Evolutionary conservation across 2,329 filamentous ascomycete genomes (phyloP), one percentile per base, ranked within the genome.

Genomic region (Pseudogymnoascus sp.): DNA sequence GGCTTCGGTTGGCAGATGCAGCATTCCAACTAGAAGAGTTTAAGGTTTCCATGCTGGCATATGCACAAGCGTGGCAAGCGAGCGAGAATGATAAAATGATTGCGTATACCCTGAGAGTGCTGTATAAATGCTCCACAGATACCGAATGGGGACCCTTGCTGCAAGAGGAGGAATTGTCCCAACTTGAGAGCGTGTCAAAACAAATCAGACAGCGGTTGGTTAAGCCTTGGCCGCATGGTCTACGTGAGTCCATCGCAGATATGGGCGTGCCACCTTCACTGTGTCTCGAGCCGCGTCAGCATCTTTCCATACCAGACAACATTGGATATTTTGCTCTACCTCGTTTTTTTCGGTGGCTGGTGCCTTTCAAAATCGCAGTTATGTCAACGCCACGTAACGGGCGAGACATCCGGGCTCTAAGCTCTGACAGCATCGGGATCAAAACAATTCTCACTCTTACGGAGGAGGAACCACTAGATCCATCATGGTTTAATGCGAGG

Each of bases 401-500:
- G 23, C 35, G 33, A 2, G 66, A 67, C 15, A 63, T 67, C 3
- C 7, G 17, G 3, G 33, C 23, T 1, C 7, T 61, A 21, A 61
- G 59, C 33, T 61, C 59, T 2, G 33, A 42, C 7, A 19, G 15
- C 26, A 19, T 65, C 6, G 64, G 64, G 15, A 65, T 67, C 8
- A 65, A 60, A 9, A 65, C 63, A 3, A 19, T 67, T n/a, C 19
- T 67, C n/a, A 67, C 66, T 10, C 65, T 67, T 8, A 67, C 66
- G 10, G 35, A 60, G 26, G 66, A 67, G 53, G 57, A 65, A 5
- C 65, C 65, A n/a, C 62, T 67, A 4, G 38, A 28, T 11, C 15
- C 19, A 26, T 40, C 59, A 19, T 67, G 65, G 65, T 67, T 67
- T 44, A 57, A 47, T 19, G 13, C 42, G 4, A 15, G 10, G 9